These are phyloP conservation scores for Pichia sp. DNA, from an alignment of 1,139 yeast genomes.

Conservation along the genomic window DNA sequence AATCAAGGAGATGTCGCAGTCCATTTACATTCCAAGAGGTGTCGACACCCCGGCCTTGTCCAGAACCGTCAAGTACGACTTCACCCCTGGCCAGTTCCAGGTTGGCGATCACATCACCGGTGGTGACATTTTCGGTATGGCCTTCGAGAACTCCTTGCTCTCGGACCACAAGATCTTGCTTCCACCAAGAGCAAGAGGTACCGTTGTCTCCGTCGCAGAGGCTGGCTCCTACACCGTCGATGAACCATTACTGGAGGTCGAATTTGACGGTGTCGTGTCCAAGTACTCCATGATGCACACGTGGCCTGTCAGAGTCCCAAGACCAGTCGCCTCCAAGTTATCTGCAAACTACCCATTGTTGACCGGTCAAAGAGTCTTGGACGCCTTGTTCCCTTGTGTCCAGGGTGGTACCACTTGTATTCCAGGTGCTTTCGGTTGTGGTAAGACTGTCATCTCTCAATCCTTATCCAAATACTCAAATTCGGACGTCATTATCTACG, in stretches of 20 bases:
- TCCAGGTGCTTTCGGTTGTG: slow-evolving; percentile 99
- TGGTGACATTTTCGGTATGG: slow-evolving; percentile 94
- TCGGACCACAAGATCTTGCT: slow-evolving; percentile 89
- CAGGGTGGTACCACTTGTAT: slow-evolving; percentile 99
- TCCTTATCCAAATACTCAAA: slow-evolving; percentile 94
- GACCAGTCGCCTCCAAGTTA: slow-evolving; percentile 93
- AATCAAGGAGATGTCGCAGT: slow-evolving; percentile 77
- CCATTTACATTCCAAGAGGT: slow-evolving; percentile 98
- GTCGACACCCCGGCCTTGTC: slow-evolving; percentile 91
- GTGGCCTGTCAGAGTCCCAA: slow-evolving; percentile 99
- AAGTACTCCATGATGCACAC: slow-evolving; percentile 93
- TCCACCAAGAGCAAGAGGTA: slow-evolving; percentile 99
- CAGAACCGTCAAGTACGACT: slow-evolving; percentile 79
- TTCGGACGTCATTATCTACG: slow-evolving; percentile 93
- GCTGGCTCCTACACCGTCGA: slow-evolving; percentile 89
- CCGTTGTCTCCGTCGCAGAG: slow-evolving; percentile 82
- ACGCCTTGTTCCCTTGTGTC: slow-evolving; percentile 96
- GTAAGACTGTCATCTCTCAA: slow-evolving; percentile 98
- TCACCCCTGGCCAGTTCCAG: slow-evolving; percentile 70
- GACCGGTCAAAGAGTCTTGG: slow-evolving; percentile 98
- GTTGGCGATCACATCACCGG: slow-evolving; percentile 98
- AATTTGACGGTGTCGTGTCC: slow-evolving; percentile 81
- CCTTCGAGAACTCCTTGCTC: slow-evolving; percentile 87
- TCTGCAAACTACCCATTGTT: slow-evolving; percentile 91
- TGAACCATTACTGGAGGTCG: slow-evolving; percentile 86